phyloP scores from a whole-genome alignment of 1,284 basidiomycete species.

The Apiotrichum porosum region DNA sequence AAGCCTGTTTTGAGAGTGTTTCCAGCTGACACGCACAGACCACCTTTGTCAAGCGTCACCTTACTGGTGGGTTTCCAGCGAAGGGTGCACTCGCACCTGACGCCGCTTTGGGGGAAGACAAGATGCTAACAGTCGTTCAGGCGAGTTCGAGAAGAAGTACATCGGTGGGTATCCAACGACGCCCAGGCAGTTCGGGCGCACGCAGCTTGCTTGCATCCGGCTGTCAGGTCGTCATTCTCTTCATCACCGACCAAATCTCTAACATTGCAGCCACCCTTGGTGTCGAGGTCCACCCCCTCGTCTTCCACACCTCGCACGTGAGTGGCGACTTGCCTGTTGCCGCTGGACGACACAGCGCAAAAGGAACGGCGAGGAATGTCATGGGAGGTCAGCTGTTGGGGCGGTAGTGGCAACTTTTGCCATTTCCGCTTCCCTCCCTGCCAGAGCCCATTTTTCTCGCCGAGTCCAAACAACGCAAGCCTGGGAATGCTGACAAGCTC shows the following conservation, averaged over 20 bases:
- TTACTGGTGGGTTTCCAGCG: conserved; percentile 62
- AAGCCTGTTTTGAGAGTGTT: no score
- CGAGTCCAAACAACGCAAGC: no score
- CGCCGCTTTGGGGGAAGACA: not conserved
- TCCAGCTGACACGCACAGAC: conserved; percentile 57
- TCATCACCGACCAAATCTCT: conserved; percentile 3
- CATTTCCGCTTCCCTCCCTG: no score
- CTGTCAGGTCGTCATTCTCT: not conserved
- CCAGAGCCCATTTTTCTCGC: no score
- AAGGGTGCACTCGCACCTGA: no score
- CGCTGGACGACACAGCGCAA: no score
- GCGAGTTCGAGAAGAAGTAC: conserved; percentile 99
- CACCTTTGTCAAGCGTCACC: conserved; percentile 98
- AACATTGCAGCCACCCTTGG: conserved; percentile 79
- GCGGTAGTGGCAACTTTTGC: no score
- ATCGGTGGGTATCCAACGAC: conserved; percentile 62
- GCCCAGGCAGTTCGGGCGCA: no score
- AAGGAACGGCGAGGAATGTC: no score
- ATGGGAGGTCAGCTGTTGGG: no score
- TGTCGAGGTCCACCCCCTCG: conserved; percentile 96
- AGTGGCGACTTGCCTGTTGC: conserved; percentile 1
- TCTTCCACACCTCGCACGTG: conserved; percentile 90
- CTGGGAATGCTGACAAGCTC: not conserved
- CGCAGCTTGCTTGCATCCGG: no score
- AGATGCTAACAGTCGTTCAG: conserved; percentile 22